phyloP scores from a whole-genome alignment of 1,139 yeast genomes.

The Kodamaea sp. region DNA sequence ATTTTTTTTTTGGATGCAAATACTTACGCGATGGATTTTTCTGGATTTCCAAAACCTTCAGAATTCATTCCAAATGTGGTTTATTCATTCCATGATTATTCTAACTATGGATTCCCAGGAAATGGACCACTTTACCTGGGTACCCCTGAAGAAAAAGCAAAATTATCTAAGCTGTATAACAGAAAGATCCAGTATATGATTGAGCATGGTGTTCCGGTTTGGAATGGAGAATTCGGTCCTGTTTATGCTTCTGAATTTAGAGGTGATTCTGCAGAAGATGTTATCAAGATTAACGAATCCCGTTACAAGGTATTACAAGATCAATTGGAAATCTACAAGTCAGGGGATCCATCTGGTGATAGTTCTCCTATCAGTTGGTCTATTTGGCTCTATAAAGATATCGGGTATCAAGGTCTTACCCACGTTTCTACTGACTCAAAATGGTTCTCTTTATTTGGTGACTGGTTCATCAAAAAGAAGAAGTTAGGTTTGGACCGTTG shows the following conservation, averaged over 20 bases:
- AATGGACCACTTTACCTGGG: slow-evolving; percentile 32
- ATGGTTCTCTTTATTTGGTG: slow-evolving; percentile 38
- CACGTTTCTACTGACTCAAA: slow-evolving; percentile 40
- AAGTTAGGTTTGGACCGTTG: slow-evolving; percentile 43
- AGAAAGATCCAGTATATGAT: slow-evolving; percentile 41
- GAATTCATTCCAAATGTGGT: slow-evolving; percentile 34
- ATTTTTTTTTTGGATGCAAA: slow-evolving; percentile 45
- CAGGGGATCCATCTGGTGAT: slow-evolving; percentile 46
- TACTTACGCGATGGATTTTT: slow-evolving; percentile 46
- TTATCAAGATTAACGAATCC: slow-evolving; percentile 25
- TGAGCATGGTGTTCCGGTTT: slow-evolving; percentile 39
- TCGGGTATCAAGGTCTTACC: slow-evolving; percentile 46
- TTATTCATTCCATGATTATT: slow-evolving; percentile 46
- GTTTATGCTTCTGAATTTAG: slow-evolving; percentile 41
- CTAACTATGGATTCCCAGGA: slow-evolving; percentile 39
- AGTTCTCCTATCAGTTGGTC: slow-evolving; percentile 43
- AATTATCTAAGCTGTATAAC: slow-evolving; percentile 31
- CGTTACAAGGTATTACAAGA: slow-evolving; percentile 40
- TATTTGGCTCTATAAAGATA: slow-evolving; percentile 50
- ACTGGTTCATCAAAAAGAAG: slow-evolving; percentile 38
- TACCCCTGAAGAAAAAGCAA: slow-evolving; percentile 25
- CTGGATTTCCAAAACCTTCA: slow-evolving; percentile 34
- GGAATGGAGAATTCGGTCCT: slow-evolving; percentile 53
- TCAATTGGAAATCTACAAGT: slow-evolving; percentile 37
- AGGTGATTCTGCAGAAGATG: slow-evolving; percentile 35